phyloP scores from a whole-genome alignment of 345 rosid species.

The Citrus hindsii region DNA sequence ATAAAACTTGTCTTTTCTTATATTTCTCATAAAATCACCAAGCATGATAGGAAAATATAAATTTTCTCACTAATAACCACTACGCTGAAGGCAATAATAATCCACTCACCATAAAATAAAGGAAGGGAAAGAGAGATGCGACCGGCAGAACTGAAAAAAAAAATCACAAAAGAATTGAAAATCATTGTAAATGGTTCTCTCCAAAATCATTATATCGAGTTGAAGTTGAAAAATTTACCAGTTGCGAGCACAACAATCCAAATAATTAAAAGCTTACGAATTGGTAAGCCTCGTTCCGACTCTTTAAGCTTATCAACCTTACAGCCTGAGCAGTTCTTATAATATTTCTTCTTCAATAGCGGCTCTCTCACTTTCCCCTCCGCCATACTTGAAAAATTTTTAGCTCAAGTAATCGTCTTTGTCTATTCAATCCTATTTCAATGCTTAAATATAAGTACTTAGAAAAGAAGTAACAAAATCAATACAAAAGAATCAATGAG shows the following conservation, averaged over 20 bases:
- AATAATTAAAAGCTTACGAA: constrained; percentile 38
- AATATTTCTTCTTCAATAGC: constrained; percentile 30
- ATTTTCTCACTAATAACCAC: no score
- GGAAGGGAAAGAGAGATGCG: constrained; percentile 80
- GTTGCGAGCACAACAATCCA: constrained; percentile 75
- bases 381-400: background rate
- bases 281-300: constrained; percentile 55
- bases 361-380: background rate
- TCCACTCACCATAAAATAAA: constrained; percentile 83
- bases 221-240: constrained; percentile 25
- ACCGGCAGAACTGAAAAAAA: constrained; percentile 62
- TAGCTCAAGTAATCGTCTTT: no score
- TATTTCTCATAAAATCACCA: no score
- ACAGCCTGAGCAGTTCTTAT: constrained; percentile 80
- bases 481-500: no score
- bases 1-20: background rate
- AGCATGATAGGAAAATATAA: no score
- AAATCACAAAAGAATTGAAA: constrained; percentile 6
- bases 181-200: no score
- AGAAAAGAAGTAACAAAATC: no score
- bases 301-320: constrained; percentile 56
- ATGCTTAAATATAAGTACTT: no score
- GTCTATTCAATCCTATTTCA: no score
- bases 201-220: no score
- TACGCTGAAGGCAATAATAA: background rate